These are phyloP conservation scores for Diaporthe vaccinii DNA, from an alignment of 2,329 filamentous ascomycete genomes.

Conservation along the genomic window DNA sequence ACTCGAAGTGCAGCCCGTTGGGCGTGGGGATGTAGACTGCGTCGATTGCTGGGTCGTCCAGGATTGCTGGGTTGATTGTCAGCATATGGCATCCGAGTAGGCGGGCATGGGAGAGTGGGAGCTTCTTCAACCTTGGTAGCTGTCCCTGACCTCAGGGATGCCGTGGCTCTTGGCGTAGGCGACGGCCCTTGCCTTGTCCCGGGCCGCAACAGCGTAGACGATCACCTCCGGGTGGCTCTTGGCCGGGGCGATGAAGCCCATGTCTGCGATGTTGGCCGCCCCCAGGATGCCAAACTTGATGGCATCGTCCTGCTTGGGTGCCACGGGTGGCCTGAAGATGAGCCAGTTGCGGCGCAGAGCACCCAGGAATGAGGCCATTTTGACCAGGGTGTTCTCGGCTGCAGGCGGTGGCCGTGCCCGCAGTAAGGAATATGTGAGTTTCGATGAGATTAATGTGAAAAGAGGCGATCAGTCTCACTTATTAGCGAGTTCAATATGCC, in stretches of 20 bases:
- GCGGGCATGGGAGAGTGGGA: accelerated
- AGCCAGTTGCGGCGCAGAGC: conserved; percentile 42
- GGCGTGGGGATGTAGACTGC: conserved; percentile 66
- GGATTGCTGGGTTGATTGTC: conserved; percentile 46
- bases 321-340: conserved; percentile 33
- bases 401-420: not conserved
- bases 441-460: not conserved
- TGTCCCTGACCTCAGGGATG: conserved; percentile 62
- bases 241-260: conserved; percentile 62
- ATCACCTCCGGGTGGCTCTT: conserved; percentile 67
- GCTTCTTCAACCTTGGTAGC: conserved; percentile 60
- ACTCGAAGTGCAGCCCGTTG: conserved; percentile 58
- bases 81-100: not conserved
- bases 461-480: not conserved
- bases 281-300: conserved; percentile 58
- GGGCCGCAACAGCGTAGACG: conserved; percentile 65
- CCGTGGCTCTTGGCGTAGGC: conserved; percentile 64
- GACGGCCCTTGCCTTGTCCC: conserved; percentile 60
- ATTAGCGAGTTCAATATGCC: not conserved
- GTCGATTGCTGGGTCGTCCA: conserved; percentile 59
- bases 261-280: conserved; percentile 55
- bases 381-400: not conserved
- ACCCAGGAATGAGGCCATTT: conserved; percentile 37
- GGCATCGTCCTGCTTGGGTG: conserved; percentile 42
- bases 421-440: not conserved